phyloP scores from a whole-genome alignment of 2,329 filamentous ascomycete genomes.

The Rugonectria rugulosa region DNA sequence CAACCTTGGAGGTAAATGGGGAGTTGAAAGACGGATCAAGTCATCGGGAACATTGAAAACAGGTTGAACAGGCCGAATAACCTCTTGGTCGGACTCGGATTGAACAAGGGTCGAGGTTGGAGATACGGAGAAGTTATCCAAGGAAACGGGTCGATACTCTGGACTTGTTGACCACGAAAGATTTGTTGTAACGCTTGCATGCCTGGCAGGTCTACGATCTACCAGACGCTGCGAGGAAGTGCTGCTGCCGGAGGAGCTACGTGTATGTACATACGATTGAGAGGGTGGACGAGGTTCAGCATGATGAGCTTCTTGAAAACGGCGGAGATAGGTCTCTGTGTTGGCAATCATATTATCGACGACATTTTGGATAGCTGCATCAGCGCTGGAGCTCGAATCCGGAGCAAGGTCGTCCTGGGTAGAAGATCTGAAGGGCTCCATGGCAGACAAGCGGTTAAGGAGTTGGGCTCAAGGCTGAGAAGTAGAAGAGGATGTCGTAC shows the following conservation, averaged over 20 bases:
- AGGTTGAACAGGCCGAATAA: slow-evolving; percentile 18
- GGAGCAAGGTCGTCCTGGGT: slow-evolving; percentile 31
- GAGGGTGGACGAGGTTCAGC: slow-evolving; percentile 29
- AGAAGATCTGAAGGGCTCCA: slow-evolving; percentile 30
- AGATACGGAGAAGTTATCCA: slow-evolving; percentile 12
- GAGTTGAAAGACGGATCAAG: slow-evolving; percentile 37
- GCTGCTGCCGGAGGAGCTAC: slow-evolving; percentile 33
- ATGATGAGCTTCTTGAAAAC: slow-evolving; percentile 29
- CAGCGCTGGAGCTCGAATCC: slow-evolving; percentile 29
- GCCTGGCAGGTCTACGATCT: slow-evolving; percentile 26
- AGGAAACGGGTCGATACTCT: slow-evolving; percentile 15
- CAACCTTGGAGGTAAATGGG: slow-evolving; percentile 34
- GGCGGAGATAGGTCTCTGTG: slow-evolving; percentile 37
- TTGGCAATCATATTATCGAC: slow-evolving; percentile 37
- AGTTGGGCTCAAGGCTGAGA: slow-evolving; percentile 24
- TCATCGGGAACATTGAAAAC: slow-evolving; percentile 23
- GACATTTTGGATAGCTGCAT: slow-evolving; percentile 30
- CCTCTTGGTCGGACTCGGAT: slow-evolving; percentile 13
- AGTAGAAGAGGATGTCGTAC: not conserved
- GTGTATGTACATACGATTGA: slow-evolving; percentile 33
- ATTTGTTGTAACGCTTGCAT: slow-evolving; percentile 31
- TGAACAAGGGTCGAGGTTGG: slow-evolving; percentile 27
- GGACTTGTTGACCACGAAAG: slow-evolving; percentile 29
- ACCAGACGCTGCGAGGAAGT: slow-evolving; percentile 31
- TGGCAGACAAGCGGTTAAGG: slow-evolving; percentile 22